Conservation (phyloP, 78 protist species). For the Dictyostelium brefeldianum region DNA sequence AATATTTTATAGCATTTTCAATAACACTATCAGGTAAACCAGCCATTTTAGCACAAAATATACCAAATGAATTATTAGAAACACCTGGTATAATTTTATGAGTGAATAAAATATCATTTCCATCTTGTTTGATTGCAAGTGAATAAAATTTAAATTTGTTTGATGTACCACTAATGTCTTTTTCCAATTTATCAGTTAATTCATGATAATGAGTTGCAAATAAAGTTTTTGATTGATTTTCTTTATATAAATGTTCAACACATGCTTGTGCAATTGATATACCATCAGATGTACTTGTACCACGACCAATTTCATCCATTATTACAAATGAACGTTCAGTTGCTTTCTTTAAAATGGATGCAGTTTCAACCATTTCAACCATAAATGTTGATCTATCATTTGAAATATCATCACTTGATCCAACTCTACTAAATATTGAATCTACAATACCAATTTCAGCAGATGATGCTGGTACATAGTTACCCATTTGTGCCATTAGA, state of each 20-base stretch:
- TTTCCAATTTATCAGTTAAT: constrained; percentile 22
- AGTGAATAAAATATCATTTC: constrained; percentile 37
- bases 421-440: constrained; percentile 92
- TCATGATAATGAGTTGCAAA: constrained; percentile 96
- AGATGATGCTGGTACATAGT: constrained; percentile 94
- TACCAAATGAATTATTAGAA: constrained; percentile 93
- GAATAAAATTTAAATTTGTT: constrained; percentile 45
- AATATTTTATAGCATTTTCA: not conserved
- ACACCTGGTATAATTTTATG: constrained; percentile 90
- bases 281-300: constrained; percentile 97
- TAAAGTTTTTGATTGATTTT: constrained; percentile 50
- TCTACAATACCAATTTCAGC: constrained; percentile 78
- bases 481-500: constrained; percentile 96
- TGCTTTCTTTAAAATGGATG: constrained; percentile 85
- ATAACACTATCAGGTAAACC: constrained; percentile 80
- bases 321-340: constrained; percentile 90
- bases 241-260: constrained; percentile 69
- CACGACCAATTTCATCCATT: constrained; percentile 98
- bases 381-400: constrained; percentile 93
- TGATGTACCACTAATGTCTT: not conserved
- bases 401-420: constrained; percentile 90
- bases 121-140: constrained; percentile 79
- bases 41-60: constrained; percentile 95
- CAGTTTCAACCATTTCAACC: constrained; percentile 94
- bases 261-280: constrained; percentile 93